Evolutionary conservation across 257 asterid species (phyloP), one percentile per base, ranked within the genome.

Genomic region (Parsonsia alboflavescens): DNA sequence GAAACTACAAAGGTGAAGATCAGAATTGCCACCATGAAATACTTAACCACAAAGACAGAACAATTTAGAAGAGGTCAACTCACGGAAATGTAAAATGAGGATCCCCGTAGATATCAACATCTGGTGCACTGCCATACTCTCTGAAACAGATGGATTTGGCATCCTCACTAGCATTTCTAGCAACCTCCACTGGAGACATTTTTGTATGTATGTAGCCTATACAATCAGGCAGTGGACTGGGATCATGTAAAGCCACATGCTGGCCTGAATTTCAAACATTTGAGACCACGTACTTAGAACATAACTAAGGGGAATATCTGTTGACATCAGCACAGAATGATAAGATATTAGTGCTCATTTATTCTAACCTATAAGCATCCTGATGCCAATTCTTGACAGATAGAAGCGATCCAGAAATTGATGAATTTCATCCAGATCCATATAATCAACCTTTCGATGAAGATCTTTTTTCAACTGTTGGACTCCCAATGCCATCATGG

Each of bases 401-500:
- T 92, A 94, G 83, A 94, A 94, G 12, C 97, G 95, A 82, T 94
- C 97, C 10, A 94, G 80, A 73, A 94, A 94, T 77, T 90, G 88
- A 71, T 94, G 97, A 72, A 94, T 94, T 70, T 92, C 97, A 76
- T 85, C 92, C 46, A 92, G 83, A 77, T 89, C 86, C 74, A 74
- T 52, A 70, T 88, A 92, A 75, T 83, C 88, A 71, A 83, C 75
- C 79, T 79, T 89, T 22, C 83, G 89, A 77, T 80, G 71, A 46
- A 94, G 83, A 62, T 86, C 92, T 71, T 92, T 89, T 81, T 92
- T 94, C 76, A 94, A 78, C 88, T 94, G 97, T 70, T 94, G 97
- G 63, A 94, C 96, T 50, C 99, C 99, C 89, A 94, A 76, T 57
- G 99, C 97, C 97, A 94, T 92, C 90, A 86, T 92, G 28, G 99